These are phyloP conservation scores for Fusarium chaquense DNA, from an alignment of 2,329 filamentous ascomycete genomes.

Conservation along the genomic window DNA sequence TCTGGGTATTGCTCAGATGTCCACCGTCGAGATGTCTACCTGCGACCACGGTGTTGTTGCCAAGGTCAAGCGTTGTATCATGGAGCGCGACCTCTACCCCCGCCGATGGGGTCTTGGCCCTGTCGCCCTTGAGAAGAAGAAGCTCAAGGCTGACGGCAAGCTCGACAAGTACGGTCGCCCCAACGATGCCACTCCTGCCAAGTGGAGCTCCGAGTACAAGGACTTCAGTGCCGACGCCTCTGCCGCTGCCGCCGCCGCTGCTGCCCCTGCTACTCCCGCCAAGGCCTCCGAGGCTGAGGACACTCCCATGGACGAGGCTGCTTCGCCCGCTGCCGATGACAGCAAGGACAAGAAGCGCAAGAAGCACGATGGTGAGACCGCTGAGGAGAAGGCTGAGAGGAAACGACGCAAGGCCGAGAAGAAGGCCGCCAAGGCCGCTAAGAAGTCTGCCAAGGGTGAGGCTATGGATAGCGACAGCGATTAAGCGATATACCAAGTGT, in stretches of 20 bases:
- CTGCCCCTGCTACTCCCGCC: slow-evolving; percentile 55
- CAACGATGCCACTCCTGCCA: slow-evolving; percentile 92
- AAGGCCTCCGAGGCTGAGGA: slow-evolving; percentile 55
- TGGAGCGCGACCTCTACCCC: slow-evolving; percentile 99
- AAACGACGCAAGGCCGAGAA: slow-evolving; percentile 71
- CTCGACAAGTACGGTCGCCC: slow-evolving; percentile 96
- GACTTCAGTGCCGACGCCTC: slow-evolving; percentile 76
- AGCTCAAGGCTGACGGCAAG: slow-evolving; percentile 98
- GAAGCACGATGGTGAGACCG: slow-evolving; percentile 83
- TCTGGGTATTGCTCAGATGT: slow-evolving; percentile 97
- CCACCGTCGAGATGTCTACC: slow-evolving; percentile 93
- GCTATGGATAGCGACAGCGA: slow-evolving; percentile 67
- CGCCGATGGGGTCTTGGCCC: slow-evolving; percentile 96
- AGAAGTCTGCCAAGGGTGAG: slow-evolving; percentile 65
- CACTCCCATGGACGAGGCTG: slow-evolving; percentile 52
- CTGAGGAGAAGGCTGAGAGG: slow-evolving; percentile 74
- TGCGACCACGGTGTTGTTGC: slow-evolving; percentile 98
- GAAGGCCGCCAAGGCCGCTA: slow-evolving; percentile 68
- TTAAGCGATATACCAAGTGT: slow-evolving; percentile 47
- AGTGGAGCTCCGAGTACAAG: slow-evolving; percentile 94
- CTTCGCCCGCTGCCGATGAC: slow-evolving; percentile 61
- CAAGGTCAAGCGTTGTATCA: slow-evolving; percentile 99
- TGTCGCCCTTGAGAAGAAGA: slow-evolving; percentile 97
- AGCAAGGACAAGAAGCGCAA: slow-evolving; percentile 77
- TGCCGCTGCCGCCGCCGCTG: slow-evolving; percentile 58